Percentiles rank a stretch among this genome's conserved stretches.
Evolutionary conservation across 2,329 filamentous ascomycete species (phyloP).

Genomic region (Chaetomiaceae sp.): DNA sequence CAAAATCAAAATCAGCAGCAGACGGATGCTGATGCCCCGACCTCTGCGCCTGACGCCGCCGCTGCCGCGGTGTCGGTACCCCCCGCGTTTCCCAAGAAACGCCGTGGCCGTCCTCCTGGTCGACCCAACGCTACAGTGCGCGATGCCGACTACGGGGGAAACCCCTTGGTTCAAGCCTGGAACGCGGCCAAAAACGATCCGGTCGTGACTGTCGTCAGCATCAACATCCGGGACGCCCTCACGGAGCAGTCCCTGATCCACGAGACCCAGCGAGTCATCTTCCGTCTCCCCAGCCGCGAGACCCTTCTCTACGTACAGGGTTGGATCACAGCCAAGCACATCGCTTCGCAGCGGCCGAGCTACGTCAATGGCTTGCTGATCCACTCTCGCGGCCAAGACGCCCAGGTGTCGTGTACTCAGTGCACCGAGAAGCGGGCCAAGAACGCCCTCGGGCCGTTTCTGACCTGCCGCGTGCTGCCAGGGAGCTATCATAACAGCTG

Average conservation of each 20-base stretch:
- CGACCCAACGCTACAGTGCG: constrained; percentile 26
- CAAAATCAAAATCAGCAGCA: too few relatives aligned
- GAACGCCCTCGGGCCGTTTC: constrained; percentile 27
- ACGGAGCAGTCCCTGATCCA: constrained; percentile 23
- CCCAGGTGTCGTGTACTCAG: constrained; percentile 18
- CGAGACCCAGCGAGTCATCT: constrained; percentile 26
- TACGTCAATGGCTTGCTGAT: constrained; percentile 29
- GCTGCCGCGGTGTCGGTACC: too few relatives aligned
- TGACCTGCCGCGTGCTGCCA: constrained; percentile 23
- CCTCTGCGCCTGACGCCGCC: too few relatives aligned
- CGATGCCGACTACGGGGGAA: constrained; percentile 25
- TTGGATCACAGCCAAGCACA: constrained; percentile 29
- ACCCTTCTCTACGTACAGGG: constrained; percentile 28
- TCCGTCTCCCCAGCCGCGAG: constrained; percentile 23
- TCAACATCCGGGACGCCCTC: constrained; percentile 24
- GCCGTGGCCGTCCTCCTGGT: constrained; percentile 27
- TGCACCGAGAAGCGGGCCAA: constrained; percentile 25
- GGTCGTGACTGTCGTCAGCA: constrained; percentile 18
- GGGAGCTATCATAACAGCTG: constrained; percentile 27
- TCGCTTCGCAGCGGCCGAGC: constrained; percentile 27
- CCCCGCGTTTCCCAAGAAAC: constrained; percentile 23
- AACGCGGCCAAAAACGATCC: constrained; percentile 23
- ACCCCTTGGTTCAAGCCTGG: constrained; percentile 25
- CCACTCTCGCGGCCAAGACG: constrained; percentile 27
- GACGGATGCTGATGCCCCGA: too few relatives aligned